These are phyloP conservation scores for Lantana camara DNA, from an alignment of 257 asterid species.

Conservation along the genomic window DNA sequence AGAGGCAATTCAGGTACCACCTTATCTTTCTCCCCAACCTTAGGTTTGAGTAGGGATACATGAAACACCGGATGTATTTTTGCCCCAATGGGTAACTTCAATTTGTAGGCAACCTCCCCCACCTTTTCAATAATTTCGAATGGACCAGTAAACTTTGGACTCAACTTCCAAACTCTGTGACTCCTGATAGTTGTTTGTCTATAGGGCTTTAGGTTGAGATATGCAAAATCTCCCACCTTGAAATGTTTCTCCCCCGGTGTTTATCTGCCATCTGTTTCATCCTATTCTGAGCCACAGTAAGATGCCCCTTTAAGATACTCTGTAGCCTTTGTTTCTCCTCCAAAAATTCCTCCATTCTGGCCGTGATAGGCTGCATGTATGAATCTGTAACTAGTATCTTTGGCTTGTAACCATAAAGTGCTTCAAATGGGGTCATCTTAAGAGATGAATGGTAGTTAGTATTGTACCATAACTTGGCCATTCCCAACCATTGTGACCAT, in stretches of 20 bases:
- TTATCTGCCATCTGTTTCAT: slow-evolving; percentile 4
- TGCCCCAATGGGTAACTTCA: neutral
- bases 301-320: rapidly evolving
- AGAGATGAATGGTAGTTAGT: slow-evolving; percentile 2
- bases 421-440: slow-evolving; percentile 11
- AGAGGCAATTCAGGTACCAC: neutral
- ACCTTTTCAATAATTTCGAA: no score
- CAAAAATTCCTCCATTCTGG: no score
- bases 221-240: slow-evolving; percentile 13
- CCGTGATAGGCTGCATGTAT: no score
- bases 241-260: neutral
- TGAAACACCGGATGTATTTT: slow-evolving; percentile 21
- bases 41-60: neutral
- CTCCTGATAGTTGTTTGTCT: neutral
- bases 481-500: no score
- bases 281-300: neutral
- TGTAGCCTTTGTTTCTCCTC: no score
- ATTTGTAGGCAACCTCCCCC: no score
- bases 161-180: neutral
- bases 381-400: neutral
- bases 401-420: slow-evolving; percentile 2
- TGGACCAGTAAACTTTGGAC: neutral
- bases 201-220: neutral
- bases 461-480: slow-evolving; percentile 19
- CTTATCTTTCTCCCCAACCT: rapidly evolving